phyloP scores from a whole-genome alignment of 2,329 filamentous ascomycete genomes.

The Fusarium caatingaense region DNA sequence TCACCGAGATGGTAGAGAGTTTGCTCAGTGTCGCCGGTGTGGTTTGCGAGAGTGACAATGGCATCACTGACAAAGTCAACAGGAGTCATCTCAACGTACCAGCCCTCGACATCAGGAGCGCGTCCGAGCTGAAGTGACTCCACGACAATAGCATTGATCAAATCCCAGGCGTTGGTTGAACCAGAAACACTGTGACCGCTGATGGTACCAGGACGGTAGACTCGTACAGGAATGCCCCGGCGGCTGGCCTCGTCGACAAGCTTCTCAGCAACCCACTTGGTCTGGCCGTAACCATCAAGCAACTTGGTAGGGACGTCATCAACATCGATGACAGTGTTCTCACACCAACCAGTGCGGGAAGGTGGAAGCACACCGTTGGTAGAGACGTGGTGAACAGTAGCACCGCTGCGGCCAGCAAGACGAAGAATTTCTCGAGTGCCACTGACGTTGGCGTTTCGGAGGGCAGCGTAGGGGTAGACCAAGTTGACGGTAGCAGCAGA shows the following conservation, averaged over 20 bases:
- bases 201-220: conserved; percentile 81
- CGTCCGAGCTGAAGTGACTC: conserved; percentile 80
- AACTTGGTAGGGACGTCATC: conserved; percentile 76
- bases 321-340: conserved; percentile 73
- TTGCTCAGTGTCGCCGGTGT: conserved; percentile 70
- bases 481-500: conserved; percentile 83
- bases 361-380: conserved; percentile 83
- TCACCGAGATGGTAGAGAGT: conserved; percentile 80
- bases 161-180: conserved; percentile 81
- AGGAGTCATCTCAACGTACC: conserved; percentile 86
- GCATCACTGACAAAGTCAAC: conserved; percentile 83
- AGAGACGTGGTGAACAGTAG: conserved; percentile 81
- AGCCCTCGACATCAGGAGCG: conserved; percentile 76
- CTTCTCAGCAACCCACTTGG: conserved; percentile 84
- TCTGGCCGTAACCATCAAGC: conserved; percentile 80
- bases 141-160: conserved; percentile 79
- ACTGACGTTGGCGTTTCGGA: conserved; percentile 80
- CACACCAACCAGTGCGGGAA: conserved; percentile 76
- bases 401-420: conserved; percentile 73
- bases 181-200: conserved; percentile 81
- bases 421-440: conserved; percentile 82
- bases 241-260: conserved; percentile 76
- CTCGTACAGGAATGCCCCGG: conserved; percentile 75
- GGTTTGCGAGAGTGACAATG: conserved; percentile 75
- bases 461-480: conserved; percentile 82